Percentiles rank a stretch among this genome's conserved stretches.
These are phyloP conservation scores for Cupressus sempervirens DNA, from an alignment of 75 land plant genomes.

Conservation along the genomic window DNA sequence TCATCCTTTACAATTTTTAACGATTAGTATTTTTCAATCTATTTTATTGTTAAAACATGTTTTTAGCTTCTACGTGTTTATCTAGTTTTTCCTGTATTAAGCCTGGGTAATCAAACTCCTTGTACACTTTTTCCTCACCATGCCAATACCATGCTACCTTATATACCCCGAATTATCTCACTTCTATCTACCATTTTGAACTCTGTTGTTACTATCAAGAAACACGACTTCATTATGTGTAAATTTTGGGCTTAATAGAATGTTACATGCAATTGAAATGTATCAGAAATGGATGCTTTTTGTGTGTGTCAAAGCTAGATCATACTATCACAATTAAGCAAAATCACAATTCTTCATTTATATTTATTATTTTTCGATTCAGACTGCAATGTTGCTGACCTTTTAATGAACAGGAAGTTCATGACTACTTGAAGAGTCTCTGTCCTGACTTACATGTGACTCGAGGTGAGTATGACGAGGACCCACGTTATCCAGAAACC, in stretches of 20 bases:
- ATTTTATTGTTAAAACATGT: no score
- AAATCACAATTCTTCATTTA: background rate
- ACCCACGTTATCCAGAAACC: conserved; percentile 86
- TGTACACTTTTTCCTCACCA: no score
- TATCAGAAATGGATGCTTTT: background rate
- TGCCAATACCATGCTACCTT: no score
- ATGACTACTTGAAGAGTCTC: conserved; percentile 90
- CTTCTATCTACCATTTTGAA: background rate
- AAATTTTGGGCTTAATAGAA: background rate
- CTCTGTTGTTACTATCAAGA: background rate
- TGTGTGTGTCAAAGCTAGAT: background rate
- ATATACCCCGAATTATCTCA: background rate
- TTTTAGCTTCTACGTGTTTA: no score
- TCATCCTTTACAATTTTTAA: no score
- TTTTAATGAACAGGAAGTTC: conserved; percentile 64
- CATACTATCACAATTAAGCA: background rate
- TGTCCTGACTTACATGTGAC: conserved; percentile 85
- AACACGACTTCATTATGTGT: background rate
- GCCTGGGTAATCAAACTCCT: no score
- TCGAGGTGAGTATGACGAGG: conserved; percentile 95
- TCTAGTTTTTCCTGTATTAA: background rate
- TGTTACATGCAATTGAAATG: background rate
- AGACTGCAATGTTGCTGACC: background rate
- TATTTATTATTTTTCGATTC: background rate
- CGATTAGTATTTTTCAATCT: no score